These are phyloP conservation scores for barley (Hordeum vulgare) DNA, from an alignment of 176 grass and related monocot species.

Conservation along the genomic window MorexV3_pseudomolecules_assembly NC_058522.1:497127857-497128356, in stretches of 20 bases:
- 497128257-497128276: slow-evolving; percentile 44
- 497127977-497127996: slow-evolving; percentile 97
- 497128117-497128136: slow-evolving; percentile 78
- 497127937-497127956: slow-evolving; percentile 77
- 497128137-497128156: slow-evolving; percentile 76
- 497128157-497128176: slow-evolving; percentile 88
- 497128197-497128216: slow-evolving; percentile 96
- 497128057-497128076: slow-evolving; percentile 79
- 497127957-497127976: slow-evolving; percentile 98
- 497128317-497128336: slow-evolving; percentile 98
- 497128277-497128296: slow-evolving; percentile 59
- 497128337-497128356: slow-evolving; percentile 29
- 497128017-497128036: slow-evolving; percentile 88
- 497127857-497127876: slow-evolving; percentile 73
- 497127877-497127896: slow-evolving; percentile 70
- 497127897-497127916: slow-evolving; percentile 83
- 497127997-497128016: slow-evolving; percentile 88
- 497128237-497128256: slow-evolving; percentile 33
- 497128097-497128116: slow-evolving; percentile 67
- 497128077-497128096: slow-evolving; percentile 89
- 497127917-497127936: slow-evolving; percentile 62
- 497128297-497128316: slow-evolving; percentile 92
- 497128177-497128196: slow-evolving; percentile 62
- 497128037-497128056: slow-evolving; percentile 50
- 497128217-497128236: slow-evolving; percentile 67